Evolutionary conservation across 768 basidiomycete genomes (phyloP), one percentile per base, ranked within the genome.

Genomic region (Clathrus columnatus): DNA sequence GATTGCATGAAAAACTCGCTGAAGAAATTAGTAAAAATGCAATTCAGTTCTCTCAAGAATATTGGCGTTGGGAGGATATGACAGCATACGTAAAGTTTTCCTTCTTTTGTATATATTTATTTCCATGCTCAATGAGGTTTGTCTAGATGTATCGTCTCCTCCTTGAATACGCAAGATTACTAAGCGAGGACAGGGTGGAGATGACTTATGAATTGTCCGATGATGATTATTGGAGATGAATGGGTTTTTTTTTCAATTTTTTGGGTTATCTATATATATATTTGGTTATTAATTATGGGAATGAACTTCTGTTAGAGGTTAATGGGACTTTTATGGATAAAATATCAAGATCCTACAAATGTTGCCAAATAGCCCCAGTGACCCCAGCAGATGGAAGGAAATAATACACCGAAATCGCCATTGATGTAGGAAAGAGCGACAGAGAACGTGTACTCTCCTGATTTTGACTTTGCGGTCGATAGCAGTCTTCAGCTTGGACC

Each of bases 11-110:
- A 51, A 75, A 72, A 1, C 61, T 85, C 41, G 85, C 77, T 1
- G 64, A 64, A 46, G 75, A 72, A 54, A 85, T 87, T 32, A 85
- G 82, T 0, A 52, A 65, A 2, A 71, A 75, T 0, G 84, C 85
- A 0, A 70, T 74, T 27, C 67, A 73, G 26, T 86, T 84, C 82
- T 81, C 78, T 52, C 62, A 68, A 55, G 65, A 56, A 4, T 81
- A 73, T 64, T 86, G 84, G 84, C 71, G 83, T 43, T 71, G 67
- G 59, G 79, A 83, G 60, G 84, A 85, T 61, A 63, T 83, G 68
- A 70, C 70, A 4, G 78, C 82, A 1, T 84, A 84, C 82, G 81
- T 82, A 56, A 46, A 73, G 62, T 24, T 49, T 47, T 32, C 55
- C 45, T 7, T 51, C 17, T n/a, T 7, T 7, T n/a, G 11, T 14